A percentile compares a stretch with the other conserved stretches of the same genome.
phyloP scores from a whole-genome alignment of 2,329 filamentous ascomycete species.

The Metarhizium brunneum region DNA sequence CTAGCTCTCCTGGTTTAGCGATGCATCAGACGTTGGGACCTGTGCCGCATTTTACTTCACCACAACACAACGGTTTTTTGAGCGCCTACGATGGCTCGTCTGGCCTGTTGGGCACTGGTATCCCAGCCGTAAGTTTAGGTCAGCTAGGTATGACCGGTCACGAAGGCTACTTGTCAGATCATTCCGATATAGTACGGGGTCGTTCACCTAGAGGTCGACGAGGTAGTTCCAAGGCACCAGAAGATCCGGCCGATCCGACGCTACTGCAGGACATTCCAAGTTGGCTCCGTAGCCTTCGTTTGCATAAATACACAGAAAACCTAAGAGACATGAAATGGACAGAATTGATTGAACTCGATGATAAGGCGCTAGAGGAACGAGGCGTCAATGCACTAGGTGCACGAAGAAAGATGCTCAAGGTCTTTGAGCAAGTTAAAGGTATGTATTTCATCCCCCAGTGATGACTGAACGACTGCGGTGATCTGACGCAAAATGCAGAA shows the following conservation, averaged over 20 bases:
- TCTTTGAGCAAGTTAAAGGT: conserved; percentile 93
- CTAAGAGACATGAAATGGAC: conserved; percentile 96
- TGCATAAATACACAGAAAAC: conserved; percentile 99
- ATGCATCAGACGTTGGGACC: conserved; percentile 59
- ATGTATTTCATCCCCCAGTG: conserved; percentile 14
- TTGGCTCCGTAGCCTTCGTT: conserved; percentile 86
- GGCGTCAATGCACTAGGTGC: conserved; percentile 94
- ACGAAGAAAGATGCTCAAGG: conserved; percentile 96
- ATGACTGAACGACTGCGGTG: background rate
- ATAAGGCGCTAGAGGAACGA: conserved; percentile 83
- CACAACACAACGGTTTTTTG: conserved; percentile 90
- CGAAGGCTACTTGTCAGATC: conserved; percentile 88
- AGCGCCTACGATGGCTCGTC: conserved; percentile 74
- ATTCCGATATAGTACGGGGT: conserved; percentile 83
- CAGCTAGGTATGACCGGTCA: conserved; percentile 61
- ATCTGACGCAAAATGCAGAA: conserved; percentile 34
- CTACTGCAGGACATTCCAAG: conserved; percentile 91
- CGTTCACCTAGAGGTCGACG: conserved; percentile 85
- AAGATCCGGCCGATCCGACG: conserved; percentile 87
- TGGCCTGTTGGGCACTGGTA: conserved; percentile 59
- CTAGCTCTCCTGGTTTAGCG: conserved; percentile 78
- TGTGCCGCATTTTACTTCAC: conserved; percentile 68
- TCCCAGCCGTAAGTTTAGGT: conserved; percentile 62
- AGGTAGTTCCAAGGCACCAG: conserved; percentile 93
- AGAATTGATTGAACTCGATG: conserved; percentile 83